phyloP scores from a whole-genome alignment of 345 rosid genomes.

The Excoecaria agallocha region DNA sequence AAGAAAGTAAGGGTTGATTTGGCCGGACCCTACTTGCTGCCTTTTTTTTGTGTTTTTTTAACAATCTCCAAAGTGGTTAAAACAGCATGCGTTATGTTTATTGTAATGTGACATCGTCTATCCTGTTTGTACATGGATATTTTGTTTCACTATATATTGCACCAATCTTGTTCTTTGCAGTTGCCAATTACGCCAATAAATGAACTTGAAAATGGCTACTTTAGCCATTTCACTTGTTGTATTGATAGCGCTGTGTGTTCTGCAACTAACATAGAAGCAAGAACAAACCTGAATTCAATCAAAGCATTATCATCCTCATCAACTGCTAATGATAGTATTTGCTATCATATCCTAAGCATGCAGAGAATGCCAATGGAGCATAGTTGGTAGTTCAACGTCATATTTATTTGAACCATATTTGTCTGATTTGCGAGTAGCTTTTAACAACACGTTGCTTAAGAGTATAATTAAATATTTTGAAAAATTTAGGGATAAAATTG shows the following conservation, averaged over 20 bases:
- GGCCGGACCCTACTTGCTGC: not conserved
- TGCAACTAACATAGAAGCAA: slow-evolving; percentile 18
- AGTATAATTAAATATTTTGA: too few relatives aligned
- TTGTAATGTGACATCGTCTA: not conserved
- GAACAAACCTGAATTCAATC: slow-evolving; percentile 1
- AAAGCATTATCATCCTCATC: not conserved
- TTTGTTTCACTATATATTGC: slow-evolving; percentile 9
- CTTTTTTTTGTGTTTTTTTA: too few relatives aligned
- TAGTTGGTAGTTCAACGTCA: too few relatives aligned
- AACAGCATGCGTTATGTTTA: slow-evolving; percentile 4
- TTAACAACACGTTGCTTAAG: not conserved
- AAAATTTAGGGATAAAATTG: too few relatives aligned
- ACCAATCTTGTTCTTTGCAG: not conserved
- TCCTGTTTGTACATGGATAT: not conserved
- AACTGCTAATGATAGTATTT: slow-evolving; percentile 19
- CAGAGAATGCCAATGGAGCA: slow-evolving; percentile 38
- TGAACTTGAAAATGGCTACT: slow-evolving; percentile 10
- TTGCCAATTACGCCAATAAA: not conserved
- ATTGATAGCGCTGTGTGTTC: slow-evolving; percentile 3
- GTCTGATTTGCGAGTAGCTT: too few relatives aligned
- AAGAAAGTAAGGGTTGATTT: too few relatives aligned
- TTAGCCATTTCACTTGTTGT: not conserved
- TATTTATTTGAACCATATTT: not conserved
- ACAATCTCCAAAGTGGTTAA: not conserved
- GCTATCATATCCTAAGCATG: slow-evolving; percentile 44